Evolutionary conservation across 495 filamentous ascomycete species (phyloP), one percentile per base, ranked within the genome.

Genomic region (Staphylotrichum longicolle): DNA sequence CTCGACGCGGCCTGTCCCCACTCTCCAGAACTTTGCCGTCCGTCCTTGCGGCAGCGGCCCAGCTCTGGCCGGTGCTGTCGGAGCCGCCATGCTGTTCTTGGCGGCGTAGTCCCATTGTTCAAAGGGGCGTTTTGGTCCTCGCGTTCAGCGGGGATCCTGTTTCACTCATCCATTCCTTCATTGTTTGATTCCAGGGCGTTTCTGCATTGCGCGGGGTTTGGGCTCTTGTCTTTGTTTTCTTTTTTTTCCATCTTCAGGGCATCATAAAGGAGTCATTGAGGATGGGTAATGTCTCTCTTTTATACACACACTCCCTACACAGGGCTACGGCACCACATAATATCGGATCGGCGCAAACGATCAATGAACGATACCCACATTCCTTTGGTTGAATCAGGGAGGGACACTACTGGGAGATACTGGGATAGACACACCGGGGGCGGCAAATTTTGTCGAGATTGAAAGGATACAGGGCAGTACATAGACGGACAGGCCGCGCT

Each of bases 11-110:
- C 46, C 64, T 3, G 44, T 62, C 2, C 71, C 72, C 12, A 72
- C 63, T 34, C 68, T 80, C 10, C 78, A 79, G 59, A 77, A 73
- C n/a, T 47, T 35, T 10, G 70, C 69, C 54, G 61, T 8, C 14
- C 34, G 12, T 64, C 60, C 5, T 56, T 61, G 34, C 57, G 58
- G 37, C 61, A 51, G 63, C 7, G 60, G 61, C n/a, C 64, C 61
- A n/a, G 10, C 72, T 27, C 30, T 74, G 35, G 70, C 68, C 4
- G 73, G 66, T 0, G 42, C 75, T 11, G 44, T 75, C 32, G 73
- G 74, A 2, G 66, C 64, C 33, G 60, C 63, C 11, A 40, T 68
- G 40, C 41, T 68, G 45, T 14, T 63, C 35, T 44, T 61, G 44
- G 46, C 51, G 37, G 33, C 14, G 10, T 58, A 50, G 7, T 34